Conservation (phyloP, 2,329 filamentous ascomycete genomes). For the Cytospora schulzeri region DNA sequence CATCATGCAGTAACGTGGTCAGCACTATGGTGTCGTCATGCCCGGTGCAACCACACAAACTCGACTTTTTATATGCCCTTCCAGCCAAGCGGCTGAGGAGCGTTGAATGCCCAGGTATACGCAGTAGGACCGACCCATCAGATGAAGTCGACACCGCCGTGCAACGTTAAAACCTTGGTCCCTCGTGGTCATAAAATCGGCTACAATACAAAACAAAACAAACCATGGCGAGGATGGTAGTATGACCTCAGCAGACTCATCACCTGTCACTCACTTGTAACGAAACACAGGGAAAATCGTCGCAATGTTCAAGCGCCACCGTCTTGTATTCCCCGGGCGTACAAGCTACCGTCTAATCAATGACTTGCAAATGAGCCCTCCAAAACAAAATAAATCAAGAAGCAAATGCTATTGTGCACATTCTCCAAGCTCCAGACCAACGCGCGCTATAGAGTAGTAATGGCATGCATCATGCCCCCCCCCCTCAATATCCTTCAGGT, state of each 20-base stretch:
- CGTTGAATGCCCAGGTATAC: background rate
- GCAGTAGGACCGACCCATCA: too few relatives aligned
- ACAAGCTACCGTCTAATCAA: background rate
- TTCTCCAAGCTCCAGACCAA: background rate
- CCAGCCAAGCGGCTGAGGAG: background rate
- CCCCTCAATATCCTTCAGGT: background rate
- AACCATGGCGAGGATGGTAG: background rate
- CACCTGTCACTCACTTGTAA: background rate
- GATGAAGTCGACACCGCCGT: background rate
- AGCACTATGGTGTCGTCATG: background rate
- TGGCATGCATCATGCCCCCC: background rate
- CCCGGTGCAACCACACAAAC: background rate
- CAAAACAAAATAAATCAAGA: background rate
- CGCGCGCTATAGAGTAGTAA: background rate
- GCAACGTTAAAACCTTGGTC: background rate
- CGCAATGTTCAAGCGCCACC: background rate
- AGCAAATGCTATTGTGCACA: background rate
- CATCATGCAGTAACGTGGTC: background rate
- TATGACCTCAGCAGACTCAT: background rate
- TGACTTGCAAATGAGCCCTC: background rate
- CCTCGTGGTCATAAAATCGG: background rate
- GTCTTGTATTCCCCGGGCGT: background rate
- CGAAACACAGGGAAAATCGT: background rate
- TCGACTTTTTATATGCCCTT: background rate
- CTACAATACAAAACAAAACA: background rate